These are phyloP conservation scores for Elsinoe arachidis DNA, from an alignment of 2,329 filamentous ascomycete genomes.

Conservation along the genomic window DNA sequence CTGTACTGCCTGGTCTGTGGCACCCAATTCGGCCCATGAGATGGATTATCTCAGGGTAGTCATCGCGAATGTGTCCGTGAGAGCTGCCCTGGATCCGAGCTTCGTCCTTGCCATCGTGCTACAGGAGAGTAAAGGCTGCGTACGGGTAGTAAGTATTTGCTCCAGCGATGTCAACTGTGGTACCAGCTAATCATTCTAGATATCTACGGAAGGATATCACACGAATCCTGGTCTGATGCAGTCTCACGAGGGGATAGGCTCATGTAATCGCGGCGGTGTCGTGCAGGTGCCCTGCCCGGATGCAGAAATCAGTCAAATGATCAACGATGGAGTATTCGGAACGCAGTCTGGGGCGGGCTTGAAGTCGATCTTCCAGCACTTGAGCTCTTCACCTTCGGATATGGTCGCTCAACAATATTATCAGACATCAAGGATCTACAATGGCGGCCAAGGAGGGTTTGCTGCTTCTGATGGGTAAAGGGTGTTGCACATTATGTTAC, in stretches of 20 bases:
- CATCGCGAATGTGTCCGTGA: conserved; percentile 25
- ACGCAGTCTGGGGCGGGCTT: no score
- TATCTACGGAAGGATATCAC: conserved; percentile 20
- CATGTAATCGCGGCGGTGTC: conserved; percentile 28
- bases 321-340: no score
- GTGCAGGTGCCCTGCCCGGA: conserved; percentile 35
- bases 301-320: no score
- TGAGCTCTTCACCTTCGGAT: no score
- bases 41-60: conserved; percentile 30
- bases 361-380: no score
- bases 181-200: not conserved
- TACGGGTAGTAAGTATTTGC: conserved; percentile 36
- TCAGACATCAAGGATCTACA: no score
- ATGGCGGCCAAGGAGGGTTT: no score
- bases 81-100: conserved; percentile 30
- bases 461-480: no score
- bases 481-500: no score
- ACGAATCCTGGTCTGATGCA: conserved; percentile 32
- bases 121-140: conserved; percentile 40
- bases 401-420: no score
- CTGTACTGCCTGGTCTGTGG: conserved; percentile 17
- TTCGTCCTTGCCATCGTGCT: conserved; percentile 38
- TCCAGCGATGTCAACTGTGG: conserved; percentile 32
- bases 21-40: conserved; percentile 33
- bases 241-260: conserved; percentile 32